A percentile compares a stretch with the other conserved stretches of the same genome.
These are phyloP conservation scores for Dioscorea alata DNA, from an alignment of 106 monocot genomes.

Conservation along the genomic window DNA sequence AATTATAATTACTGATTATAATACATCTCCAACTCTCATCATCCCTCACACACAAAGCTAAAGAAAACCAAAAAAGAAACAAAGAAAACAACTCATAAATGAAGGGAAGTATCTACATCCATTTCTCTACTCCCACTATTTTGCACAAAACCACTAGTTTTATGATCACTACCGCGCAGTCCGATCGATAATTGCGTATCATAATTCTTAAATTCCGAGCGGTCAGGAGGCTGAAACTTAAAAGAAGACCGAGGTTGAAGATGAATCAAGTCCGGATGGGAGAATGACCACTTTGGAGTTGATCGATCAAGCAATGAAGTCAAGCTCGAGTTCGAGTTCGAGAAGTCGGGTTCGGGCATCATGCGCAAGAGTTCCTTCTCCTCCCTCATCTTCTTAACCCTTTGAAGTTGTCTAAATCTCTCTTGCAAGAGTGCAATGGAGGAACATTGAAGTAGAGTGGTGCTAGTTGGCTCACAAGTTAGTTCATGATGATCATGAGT, in stretches of 20 bases:
- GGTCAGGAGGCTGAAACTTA: background rate
- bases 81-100: conserved; percentile 30
- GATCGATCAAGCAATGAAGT: background rate
- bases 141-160: too few species aligned
- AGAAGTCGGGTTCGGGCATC: background rate
- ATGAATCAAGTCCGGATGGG: conserved; percentile 31
- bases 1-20: background rate
- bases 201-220: conserved; percentile 3
- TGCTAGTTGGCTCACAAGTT: conserved; percentile 1
- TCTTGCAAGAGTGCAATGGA: conserved; percentile 71
- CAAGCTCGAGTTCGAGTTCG: background rate
- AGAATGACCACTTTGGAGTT: conserved; percentile 38
- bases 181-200: conserved; percentile 10
- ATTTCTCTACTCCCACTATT: background rate
- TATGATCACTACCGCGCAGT: conserved; percentile 3
- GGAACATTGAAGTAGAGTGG: conserved; percentile 14
- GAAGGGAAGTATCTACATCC: conserved; percentile 79
- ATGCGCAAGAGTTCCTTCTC: conserved; percentile 33
- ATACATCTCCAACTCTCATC: background rate
- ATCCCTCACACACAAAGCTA: background rate
- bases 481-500: background rate
- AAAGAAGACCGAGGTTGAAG: conserved; percentile 15
- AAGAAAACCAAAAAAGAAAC: background rate
- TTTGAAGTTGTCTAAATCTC: conserved; percentile 61
- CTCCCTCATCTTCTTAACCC: conserved; percentile 57